These are phyloP conservation scores for Cornus suecica DNA, from an alignment of 148 eudicot genomes.

Conservation along the genomic window DNA sequence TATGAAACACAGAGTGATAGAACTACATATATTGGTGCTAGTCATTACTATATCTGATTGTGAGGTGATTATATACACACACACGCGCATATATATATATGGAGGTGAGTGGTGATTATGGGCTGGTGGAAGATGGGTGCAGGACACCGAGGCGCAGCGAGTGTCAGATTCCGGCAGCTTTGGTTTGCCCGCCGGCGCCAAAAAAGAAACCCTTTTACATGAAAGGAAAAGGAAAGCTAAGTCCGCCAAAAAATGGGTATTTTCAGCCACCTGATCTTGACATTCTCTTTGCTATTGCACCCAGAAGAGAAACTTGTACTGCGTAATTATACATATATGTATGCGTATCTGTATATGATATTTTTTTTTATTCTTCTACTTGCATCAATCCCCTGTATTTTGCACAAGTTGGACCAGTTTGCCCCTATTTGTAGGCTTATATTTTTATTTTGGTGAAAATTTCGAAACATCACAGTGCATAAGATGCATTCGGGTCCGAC, in stretches of 20 bases:
- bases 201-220: constrained; percentile 44
- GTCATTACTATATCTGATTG: not conserved
- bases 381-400: too few relatives aligned
- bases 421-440: too few relatives aligned
- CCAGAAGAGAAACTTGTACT: constrained; percentile 4
- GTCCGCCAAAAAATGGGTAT: constrained; percentile 57
- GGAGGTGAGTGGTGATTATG: not conserved
- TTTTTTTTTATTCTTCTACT: too few relatives aligned
- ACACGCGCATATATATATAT: not conserved
- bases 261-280: constrained; percentile 45
- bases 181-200: constrained; percentile 59
- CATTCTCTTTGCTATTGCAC: constrained; percentile 18
- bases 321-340: too few relatives aligned
- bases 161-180: constrained; percentile 23
- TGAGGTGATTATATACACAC: not conserved
- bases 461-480: too few relatives aligned
- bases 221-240: constrained; percentile 16
- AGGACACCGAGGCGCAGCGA: constrained; percentile 35
- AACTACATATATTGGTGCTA: not conserved
- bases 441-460: too few relatives aligned
- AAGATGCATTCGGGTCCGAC: too few relatives aligned
- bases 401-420: too few relatives aligned
- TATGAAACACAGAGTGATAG: too few relatives aligned
- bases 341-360: too few relatives aligned
- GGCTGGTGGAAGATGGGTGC: constrained; percentile 38